phyloP scores from a whole-genome alignment of 2,329 filamentous ascomycete species.

The Ophiocordyceps robertsii region DNA sequence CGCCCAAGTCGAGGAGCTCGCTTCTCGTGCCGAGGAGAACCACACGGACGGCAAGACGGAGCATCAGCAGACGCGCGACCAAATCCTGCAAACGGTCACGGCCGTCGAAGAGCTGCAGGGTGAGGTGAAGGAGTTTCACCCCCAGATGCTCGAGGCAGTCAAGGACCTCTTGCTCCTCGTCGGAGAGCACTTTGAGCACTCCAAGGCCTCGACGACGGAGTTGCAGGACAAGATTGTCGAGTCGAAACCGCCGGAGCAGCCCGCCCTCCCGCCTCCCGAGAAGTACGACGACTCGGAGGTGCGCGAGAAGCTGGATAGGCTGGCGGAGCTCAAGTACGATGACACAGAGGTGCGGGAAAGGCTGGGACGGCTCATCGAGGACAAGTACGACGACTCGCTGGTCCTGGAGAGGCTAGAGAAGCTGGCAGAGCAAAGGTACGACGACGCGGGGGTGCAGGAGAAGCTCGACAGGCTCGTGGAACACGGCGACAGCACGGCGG shows the following conservation, averaged over 20 bases:
- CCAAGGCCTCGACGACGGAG: constrained; percentile 48
- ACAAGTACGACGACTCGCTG: constrained; percentile 14
- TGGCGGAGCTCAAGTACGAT: constrained; percentile 42
- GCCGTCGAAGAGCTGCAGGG: constrained; percentile 65
- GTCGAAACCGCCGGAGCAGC: constrained; percentile 44
- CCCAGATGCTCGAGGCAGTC: constrained; percentile 75
- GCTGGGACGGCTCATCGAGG: constrained; percentile 21
- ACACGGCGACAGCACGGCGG: constrained; percentile 50
- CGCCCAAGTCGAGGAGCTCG: constrained; percentile 66
- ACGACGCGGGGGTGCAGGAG: constrained; percentile 25
- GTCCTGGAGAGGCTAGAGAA: constrained; percentile 15
- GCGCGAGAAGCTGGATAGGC: constrained; percentile 15
- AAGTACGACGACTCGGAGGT: constrained; percentile 25
- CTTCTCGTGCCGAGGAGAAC: constrained; percentile 60
- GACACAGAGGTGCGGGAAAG: constrained; percentile 17
- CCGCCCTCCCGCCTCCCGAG: constrained; percentile 40
- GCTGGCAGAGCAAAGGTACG: constrained; percentile 41
- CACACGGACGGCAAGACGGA: constrained; percentile 63
- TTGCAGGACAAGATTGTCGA: constrained; percentile 49
- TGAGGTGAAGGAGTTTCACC: constrained; percentile 71
- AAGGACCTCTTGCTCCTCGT: constrained; percentile 76
- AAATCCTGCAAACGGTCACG: constrained; percentile 61
- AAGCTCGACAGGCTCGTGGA: constrained; percentile 39
- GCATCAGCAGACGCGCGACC: constrained; percentile 70
- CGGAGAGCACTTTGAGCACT: constrained; percentile 78